Evolutionary conservation across 441 rosid species (phyloP).

Genomic region (Mallotus repandus): DNA sequence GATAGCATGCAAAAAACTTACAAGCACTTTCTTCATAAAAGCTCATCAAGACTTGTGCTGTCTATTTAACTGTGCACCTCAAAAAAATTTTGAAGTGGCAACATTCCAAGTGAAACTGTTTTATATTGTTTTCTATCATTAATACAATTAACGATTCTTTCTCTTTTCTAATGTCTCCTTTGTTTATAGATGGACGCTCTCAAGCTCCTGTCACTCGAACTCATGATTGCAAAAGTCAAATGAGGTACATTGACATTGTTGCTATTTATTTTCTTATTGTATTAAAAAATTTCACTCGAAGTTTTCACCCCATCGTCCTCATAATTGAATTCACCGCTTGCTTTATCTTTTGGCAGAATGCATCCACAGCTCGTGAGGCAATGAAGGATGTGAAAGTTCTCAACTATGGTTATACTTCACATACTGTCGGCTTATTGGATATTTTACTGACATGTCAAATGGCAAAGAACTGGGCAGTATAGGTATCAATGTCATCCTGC

Average conservation of each 20-base stretch:
- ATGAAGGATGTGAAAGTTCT: background rate
- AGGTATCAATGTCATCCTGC: background rate
- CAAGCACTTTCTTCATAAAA: too few relatives aligned
- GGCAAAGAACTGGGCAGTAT: background rate
- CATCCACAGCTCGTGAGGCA: background rate
- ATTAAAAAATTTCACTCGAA: background rate
- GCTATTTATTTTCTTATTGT: constrained; percentile 2
- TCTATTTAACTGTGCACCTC: background rate
- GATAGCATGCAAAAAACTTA: too few relatives aligned
- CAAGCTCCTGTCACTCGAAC: constrained; percentile 2
- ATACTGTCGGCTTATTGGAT: background rate
- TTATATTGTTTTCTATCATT: background rate
- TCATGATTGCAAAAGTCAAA: background rate
- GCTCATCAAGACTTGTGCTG: background rate
- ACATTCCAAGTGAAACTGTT: background rate
- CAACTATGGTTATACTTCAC: background rate
- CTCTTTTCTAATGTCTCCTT: background rate
- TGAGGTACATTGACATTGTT: background rate
- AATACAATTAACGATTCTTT: background rate
- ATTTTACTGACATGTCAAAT: background rate
- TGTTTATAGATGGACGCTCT: constrained; percentile 12
- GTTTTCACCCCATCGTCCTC: background rate
- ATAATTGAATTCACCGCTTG: background rate
- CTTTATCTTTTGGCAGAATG: background rate
- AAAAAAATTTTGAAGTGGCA: background rate